A percentile compares a stretch with the other conserved stretches of the same genome.
Conservation (phyloP, 495 filamentous ascomycete genomes). For the Aspergillus affinis region DNA sequence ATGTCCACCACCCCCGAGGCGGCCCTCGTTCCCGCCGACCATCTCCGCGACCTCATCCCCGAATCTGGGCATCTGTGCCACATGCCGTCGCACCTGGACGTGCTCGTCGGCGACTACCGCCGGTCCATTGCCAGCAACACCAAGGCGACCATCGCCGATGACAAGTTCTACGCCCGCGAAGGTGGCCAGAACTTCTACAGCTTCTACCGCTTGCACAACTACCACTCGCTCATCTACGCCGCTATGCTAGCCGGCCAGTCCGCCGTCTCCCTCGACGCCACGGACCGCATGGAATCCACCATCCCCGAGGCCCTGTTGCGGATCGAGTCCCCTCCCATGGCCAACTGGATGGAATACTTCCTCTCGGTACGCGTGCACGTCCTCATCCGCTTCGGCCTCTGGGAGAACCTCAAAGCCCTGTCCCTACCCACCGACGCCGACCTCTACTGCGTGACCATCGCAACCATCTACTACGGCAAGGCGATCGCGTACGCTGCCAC, state of each 20-base stretch:
- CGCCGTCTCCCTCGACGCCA: conserved; percentile 50
- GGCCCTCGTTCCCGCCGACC: conserved; percentile 54
- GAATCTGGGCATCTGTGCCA: conserved; percentile 64
- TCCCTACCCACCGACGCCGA: conserved; percentile 46
- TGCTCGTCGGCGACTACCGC: conserved; percentile 62
- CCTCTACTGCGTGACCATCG: conserved; percentile 57
- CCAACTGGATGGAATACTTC: conserved; percentile 66
- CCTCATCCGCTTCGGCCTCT: conserved; percentile 62
- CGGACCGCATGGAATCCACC: conserved; percentile 47
- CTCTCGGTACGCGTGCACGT: conserved; percentile 58
- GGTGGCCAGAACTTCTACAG: conserved; percentile 60
- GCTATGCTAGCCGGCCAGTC: conserved; percentile 64
- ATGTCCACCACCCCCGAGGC: conserved; percentile 60
- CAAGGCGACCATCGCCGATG: conserved; percentile 53
- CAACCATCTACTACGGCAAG: conserved; percentile 58
- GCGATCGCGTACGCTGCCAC: conserved; percentile 57
- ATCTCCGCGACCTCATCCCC: conserved; percentile 57
- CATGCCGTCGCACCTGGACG: conserved; percentile 68
- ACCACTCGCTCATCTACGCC: conserved; percentile 63
- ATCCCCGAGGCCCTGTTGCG: conserved; percentile 57
- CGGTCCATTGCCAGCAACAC: conserved; percentile 56
- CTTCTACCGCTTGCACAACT: conserved; percentile 63
- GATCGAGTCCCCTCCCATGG: conserved; percentile 61
- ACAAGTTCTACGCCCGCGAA: conserved; percentile 48
- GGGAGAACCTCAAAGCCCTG: conserved; percentile 54